Conservation (phyloP, 2,329 filamentous ascomycete species). For the Aaosphaeria pasadenensis region DNA sequence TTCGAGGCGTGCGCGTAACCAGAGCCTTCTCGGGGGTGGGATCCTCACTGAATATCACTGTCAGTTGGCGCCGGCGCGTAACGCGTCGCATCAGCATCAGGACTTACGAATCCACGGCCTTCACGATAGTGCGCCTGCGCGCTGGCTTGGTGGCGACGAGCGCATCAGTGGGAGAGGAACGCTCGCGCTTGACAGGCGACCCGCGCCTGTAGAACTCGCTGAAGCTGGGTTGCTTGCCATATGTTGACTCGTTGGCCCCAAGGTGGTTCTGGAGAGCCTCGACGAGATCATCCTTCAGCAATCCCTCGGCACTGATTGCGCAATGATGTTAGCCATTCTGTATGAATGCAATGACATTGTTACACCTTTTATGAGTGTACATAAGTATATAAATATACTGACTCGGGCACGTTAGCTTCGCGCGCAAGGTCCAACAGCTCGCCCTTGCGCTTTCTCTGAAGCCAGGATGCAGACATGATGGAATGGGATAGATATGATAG, state of each 20-base stretch:
- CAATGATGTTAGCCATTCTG: conserved; percentile 7
- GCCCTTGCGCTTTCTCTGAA: conserved; percentile 77
- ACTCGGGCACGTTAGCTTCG: conserved; percentile 66
- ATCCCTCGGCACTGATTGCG: conserved; percentile 58
- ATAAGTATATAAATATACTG: conserved; percentile 19
- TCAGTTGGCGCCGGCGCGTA: conserved; percentile 20
- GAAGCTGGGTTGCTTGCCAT: conserved; percentile 63
- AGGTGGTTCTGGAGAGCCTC: conserved; percentile 30
- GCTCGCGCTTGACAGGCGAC: conserved; percentile 52
- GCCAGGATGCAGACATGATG: conserved; percentile 67
- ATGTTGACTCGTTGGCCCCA: conserved; percentile 62
- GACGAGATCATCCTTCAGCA: conserved; percentile 80
- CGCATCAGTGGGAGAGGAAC: conserved; percentile 28
- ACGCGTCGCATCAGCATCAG: conserved; percentile 16
- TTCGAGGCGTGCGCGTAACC: conserved; percentile 38
- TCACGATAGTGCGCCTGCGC: conserved; percentile 33
- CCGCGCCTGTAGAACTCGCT: conserved; percentile 75
- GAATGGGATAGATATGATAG: conserved; percentile 13
- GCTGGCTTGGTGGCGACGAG: conserved; percentile 28
- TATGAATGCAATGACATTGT: conserved; percentile 1
- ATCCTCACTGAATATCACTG: conserved; percentile 26
- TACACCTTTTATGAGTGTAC: not conserved
- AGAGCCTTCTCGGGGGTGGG: conserved; percentile 49
- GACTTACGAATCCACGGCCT: conserved; percentile 31
- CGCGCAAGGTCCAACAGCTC: conserved; percentile 75